These are phyloP conservation scores for Aspergillus sp. DNA, from an alignment of 2,329 filamentous ascomycete genomes.

Conservation along the genomic window DNA sequence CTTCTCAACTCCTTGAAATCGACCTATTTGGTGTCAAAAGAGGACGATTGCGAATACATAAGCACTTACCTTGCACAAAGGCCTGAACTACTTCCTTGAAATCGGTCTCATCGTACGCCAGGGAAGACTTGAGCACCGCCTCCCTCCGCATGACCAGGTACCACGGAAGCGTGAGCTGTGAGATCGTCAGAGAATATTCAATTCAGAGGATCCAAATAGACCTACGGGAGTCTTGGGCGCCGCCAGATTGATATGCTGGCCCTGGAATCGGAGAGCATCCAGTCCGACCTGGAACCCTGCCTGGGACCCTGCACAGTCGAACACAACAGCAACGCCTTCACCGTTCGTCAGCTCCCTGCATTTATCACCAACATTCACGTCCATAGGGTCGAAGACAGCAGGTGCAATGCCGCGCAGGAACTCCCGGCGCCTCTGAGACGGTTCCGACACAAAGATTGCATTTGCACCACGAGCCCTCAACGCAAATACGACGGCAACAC, in stretches of 20 bases:
- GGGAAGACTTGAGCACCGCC: slow-evolving; percentile 6
- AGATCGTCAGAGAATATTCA: not conserved
- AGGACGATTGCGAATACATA: not conserved
- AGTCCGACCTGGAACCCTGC: slow-evolving; percentile 2
- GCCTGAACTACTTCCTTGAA: slow-evolving; percentile 9
- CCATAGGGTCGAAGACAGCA: slow-evolving; percentile 4
- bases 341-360: not conserved
- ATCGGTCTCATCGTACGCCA: slow-evolving; percentile 12
- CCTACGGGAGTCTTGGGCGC: slow-evolving; percentile 6
- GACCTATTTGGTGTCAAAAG: not conserved
- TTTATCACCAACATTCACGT: not conserved
- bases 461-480: slow-evolving; percentile 6
- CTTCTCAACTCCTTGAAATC: slow-evolving; percentile 10
- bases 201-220: not conserved
- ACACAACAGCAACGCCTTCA: slow-evolving; percentile 7
- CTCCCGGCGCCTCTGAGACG: slow-evolving; percentile 3
- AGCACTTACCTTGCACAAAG: slow-evolving; percentile 7
- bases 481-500: slow-evolving; percentile 5
- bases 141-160: slow-evolving; percentile 8
- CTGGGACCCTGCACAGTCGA: slow-evolving; percentile 15
- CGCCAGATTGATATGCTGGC: slow-evolving; percentile 12
- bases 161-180: slow-evolving; percentile 8
- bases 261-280: slow-evolving; percentile 9
- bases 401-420: not conserved
- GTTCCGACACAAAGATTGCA: slow-evolving; percentile 9